Base-by-base conservation (phyloP, 176 grass and related monocot species). In the Oryza coarctata region DNA sequence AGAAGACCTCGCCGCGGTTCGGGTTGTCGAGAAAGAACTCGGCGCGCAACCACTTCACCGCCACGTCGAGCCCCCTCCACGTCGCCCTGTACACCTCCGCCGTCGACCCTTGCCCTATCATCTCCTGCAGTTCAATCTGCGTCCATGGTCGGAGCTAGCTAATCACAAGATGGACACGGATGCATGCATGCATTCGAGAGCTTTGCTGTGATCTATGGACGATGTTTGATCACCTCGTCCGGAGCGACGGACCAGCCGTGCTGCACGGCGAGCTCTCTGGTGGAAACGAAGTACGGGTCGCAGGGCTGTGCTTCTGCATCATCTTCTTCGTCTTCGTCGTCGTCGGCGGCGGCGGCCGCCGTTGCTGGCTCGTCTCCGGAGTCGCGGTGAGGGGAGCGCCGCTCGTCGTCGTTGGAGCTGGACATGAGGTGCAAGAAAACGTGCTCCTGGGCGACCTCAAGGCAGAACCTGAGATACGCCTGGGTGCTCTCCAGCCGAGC, bases 51-150 rank as follows among this genome's bases (percentile, higher is more conserved):
- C 92, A 86, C 81, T 91, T 94, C 66, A 94, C 83, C 33, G 92
- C 88, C 44, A 94, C 92, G 3, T 84, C 80, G 0, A 91, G 71
- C 4, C 92, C 88, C 18, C 88, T 74, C 92, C 88, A 94, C 7
- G 86, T 88, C 76, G 71, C 86, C 44, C 76, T 23, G 72, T 91
- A 79, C 67, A 91, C 86, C 30, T 86, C 67, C 33, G 88, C 92
- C 31, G 83, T 87, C 4, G 86, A 82, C 9, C 92, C 92, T 2
- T 23, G 73, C n/a, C 92, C 92, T 11, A 94, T 82, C 78, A 47
- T 7, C 72, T 91, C 92, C 23, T 91, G 89, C 33, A 94, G 50
- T 65, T 94, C 86, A 52, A 94, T 71, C 92, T 91, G 86, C 22
- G 4, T 47, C 41, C 41, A 44, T 14, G 12, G 40, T 29, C 3